Evolutionary conservation across 768 basidiomycete genomes (phyloP).

Genomic region (Lactarius deliciosus): DNA sequence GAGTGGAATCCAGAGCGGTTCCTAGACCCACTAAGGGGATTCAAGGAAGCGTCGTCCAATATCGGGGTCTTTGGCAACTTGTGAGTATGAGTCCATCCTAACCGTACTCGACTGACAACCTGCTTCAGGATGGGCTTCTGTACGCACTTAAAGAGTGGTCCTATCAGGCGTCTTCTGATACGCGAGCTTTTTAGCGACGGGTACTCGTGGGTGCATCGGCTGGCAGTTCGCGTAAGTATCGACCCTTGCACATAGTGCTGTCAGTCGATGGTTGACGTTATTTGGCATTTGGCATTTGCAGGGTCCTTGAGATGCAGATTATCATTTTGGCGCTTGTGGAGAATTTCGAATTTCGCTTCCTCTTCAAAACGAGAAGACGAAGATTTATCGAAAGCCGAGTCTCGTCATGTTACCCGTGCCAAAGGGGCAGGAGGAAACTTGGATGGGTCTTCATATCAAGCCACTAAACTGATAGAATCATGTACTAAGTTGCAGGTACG

Average conservation of each 20-base stretch:
- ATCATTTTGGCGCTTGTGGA: neutral
- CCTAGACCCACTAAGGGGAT: neutral
- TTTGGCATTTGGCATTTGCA: no score
- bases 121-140: constrained; percentile 14
- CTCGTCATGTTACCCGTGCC: constrained; percentile 9
- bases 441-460: constrained; percentile 16
- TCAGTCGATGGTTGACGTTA: neutral
- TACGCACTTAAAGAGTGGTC: neutral
- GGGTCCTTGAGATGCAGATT: constrained; percentile 16
- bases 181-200: neutral
- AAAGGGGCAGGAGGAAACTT: neutral
- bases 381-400: constrained; percentile 8
- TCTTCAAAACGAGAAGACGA: neutral
- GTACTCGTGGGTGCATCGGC: constrained; percentile 8
- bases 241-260: neutral
- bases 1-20: constrained; percentile 17
- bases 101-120: neutral
- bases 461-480: neutral
- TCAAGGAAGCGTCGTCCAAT: neutral
- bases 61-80: constrained; percentile 9
- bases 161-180: neutral
- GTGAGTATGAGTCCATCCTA: neutral
- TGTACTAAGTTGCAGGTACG: no score
- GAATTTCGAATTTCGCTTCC: neutral
- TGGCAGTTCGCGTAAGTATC: constrained; percentile 10